A percentile compares a stretch with the other conserved stretches of the same genome.
Conservation (phyloP, 1,139 yeast genomes). For the Hemisphaericaspora xylofermentans region DNA sequence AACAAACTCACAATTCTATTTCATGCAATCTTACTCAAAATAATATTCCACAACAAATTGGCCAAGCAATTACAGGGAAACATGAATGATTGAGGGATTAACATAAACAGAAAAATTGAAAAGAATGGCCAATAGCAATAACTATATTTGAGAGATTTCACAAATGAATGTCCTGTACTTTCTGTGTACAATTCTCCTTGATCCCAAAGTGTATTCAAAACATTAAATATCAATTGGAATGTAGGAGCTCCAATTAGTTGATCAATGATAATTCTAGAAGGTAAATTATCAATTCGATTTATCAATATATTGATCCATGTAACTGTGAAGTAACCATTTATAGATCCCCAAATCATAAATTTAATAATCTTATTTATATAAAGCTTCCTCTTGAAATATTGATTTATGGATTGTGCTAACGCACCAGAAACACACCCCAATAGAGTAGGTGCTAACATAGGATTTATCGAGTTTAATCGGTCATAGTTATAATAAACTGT, state of each 20-base stretch:
- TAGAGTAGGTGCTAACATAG: constrained; percentile 39
- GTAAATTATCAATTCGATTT: constrained; percentile 30
- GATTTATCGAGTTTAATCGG: constrained; percentile 19
- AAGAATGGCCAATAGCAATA: constrained; percentile 62
- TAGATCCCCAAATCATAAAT: constrained; percentile 60
- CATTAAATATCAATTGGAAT: constrained; percentile 52
- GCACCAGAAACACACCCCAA: constrained; percentile 53
- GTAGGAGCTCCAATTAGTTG: constrained; percentile 55
- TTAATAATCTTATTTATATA: constrained; percentile 44
- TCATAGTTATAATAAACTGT: constrained; percentile 31
- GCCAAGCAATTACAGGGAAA: constrained; percentile 62
- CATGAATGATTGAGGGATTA: constrained; percentile 46
- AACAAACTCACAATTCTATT: not conserved
- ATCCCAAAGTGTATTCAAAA: constrained; percentile 57
- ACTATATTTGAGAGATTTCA: constrained; percentile 51
- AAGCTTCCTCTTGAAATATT: constrained; percentile 42
- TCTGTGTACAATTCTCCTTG: constrained; percentile 35
- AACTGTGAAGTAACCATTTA: constrained; percentile 57
- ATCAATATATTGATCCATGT: constrained; percentile 56
- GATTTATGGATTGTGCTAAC: constrained; percentile 58
- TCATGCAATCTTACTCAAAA: constrained; percentile 39
- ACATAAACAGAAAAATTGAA: constrained; percentile 49
- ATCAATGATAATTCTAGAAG: constrained; percentile 47
- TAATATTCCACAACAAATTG: constrained; percentile 55
- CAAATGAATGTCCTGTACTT: constrained; percentile 32